Conservation (phyloP, 2,329 filamentous ascomycete species). For the Alternaria viburni region DNA sequence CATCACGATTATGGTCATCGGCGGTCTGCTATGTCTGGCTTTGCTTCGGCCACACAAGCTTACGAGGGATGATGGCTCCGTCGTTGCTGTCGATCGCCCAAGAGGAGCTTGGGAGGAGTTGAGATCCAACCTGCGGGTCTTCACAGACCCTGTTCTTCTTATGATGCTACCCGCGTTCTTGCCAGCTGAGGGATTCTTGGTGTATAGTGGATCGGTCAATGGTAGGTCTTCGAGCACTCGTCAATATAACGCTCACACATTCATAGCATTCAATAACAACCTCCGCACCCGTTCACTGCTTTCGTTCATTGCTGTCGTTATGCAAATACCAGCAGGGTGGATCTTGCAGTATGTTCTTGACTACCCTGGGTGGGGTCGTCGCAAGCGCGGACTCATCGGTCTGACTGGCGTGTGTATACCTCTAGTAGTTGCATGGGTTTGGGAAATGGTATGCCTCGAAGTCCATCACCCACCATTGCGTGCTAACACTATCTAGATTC, state of each 20-base stretch:
- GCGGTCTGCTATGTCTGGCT: conserved; percentile 31
- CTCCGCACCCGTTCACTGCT: conserved; percentile 35
- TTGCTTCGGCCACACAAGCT: conserved; percentile 38
- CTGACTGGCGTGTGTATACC: conserved; percentile 34
- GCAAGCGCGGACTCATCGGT: conserved; percentile 36
- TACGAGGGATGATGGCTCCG: conserved; percentile 37
- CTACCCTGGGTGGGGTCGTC: conserved; percentile 35
- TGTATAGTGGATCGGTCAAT: conserved; percentile 43
- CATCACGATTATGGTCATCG: conserved; percentile 37
- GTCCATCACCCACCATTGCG: not conserved
- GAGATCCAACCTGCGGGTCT: conserved; percentile 32
- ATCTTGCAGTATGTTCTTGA: conserved; percentile 37
- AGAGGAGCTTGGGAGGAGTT: conserved; percentile 36
- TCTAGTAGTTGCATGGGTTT: conserved; percentile 36
- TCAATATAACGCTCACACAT: not conserved
- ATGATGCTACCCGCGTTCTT: conserved; percentile 41
- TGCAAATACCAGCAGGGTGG: conserved; percentile 42
- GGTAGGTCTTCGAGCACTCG: conserved; percentile 14
- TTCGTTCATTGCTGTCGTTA: conserved; percentile 36
- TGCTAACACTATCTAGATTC: conserved; percentile 23
- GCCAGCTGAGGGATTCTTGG: conserved; percentile 37
- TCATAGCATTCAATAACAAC: conserved; percentile 36
- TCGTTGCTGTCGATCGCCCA: conserved; percentile 35
- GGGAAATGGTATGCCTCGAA: conserved; percentile 36
- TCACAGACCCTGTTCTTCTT: conserved; percentile 34